Conservation (phyloP, 2,329 filamentous ascomycete species). For the Zarea fungicola region DNA sequence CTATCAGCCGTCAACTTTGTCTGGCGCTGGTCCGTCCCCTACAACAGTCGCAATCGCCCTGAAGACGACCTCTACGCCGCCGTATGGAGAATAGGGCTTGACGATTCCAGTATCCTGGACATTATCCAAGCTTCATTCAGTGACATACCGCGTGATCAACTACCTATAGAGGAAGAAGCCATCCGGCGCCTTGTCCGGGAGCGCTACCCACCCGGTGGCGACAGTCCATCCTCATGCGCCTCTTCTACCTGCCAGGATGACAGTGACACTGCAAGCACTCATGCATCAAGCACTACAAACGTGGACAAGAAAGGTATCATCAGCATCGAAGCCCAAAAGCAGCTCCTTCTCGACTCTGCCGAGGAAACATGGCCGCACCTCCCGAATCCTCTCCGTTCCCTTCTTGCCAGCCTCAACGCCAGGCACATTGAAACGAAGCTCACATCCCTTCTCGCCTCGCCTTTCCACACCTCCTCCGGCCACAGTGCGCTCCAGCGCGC, state of each 20-base stretch:
- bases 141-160: constrained; percentile 1
- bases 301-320: neutral
- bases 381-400: constrained; percentile 1
- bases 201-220: neutral
- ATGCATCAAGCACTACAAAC: neutral
- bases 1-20: constrained; percentile 8
- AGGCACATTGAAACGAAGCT: constrained; percentile 16
- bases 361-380: constrained; percentile 17
- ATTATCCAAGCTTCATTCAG: constrained; percentile 12
- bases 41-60: constrained; percentile 17
- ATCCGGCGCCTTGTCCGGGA: constrained; percentile 14
- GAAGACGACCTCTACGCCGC: constrained; percentile 14
- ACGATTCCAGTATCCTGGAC: neutral
- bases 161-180: constrained; percentile 14
- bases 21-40: constrained; percentile 19
- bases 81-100: constrained; percentile 12
- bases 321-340: neutral
- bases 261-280: neutral
- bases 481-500: constrained; percentile 11
- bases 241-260: neutral
- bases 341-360: constrained; percentile 6
- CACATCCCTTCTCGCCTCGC: constrained; percentile 1
- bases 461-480: constrained; percentile 15
- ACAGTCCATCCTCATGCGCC: neutral
- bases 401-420: constrained; percentile 16